Evolutionary conservation across 805 yeast genomes (phyloP).

Genomic region (Hanseniaspora mollemarum): DNA sequence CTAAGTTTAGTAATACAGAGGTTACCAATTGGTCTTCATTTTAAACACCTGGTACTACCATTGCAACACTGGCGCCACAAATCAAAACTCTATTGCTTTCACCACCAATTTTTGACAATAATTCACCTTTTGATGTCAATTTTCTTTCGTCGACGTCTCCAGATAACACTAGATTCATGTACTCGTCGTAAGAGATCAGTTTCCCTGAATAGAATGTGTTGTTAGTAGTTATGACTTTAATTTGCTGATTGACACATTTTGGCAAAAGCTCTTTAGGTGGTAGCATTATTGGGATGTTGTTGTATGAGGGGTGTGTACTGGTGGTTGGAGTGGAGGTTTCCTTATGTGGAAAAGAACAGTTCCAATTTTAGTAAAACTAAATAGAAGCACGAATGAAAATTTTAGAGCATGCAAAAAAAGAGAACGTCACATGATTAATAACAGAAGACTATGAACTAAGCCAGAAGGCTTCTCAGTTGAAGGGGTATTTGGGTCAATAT

Average conservation of each 20-base stretch:
- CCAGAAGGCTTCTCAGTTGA: no score
- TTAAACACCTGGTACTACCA: constrained; percentile 50
- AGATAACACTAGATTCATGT: constrained; percentile 79
- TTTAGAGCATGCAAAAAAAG: no score
- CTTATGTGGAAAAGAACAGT: no score
- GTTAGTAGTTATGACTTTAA: constrained; percentile 57
- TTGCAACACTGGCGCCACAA: constrained; percentile 61
- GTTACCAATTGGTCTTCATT: constrained; percentile 20
- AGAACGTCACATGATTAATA: no score
- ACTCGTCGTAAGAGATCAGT: constrained; percentile 87
- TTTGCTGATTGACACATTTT: constrained; percentile 67
- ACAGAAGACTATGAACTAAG: no score
- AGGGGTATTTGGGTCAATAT: no score
- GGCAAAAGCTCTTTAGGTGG: constrained; percentile 80
- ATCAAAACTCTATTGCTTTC: constrained; percentile 49
- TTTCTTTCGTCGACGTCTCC: constrained; percentile 38
- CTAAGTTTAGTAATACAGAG: neutral
- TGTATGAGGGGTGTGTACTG: neutral
- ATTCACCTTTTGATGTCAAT: neutral
- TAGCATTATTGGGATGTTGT: constrained; percentile 20
- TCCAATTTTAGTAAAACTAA: no score
- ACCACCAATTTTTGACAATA: constrained; percentile 18
- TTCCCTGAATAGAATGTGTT: constrained; percentile 78
- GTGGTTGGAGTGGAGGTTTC: neutral
- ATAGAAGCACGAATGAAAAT: no score